Percentiles rank a stretch among this genome's conserved stretches.
Conservation (phyloP, 2,329 filamentous ascomycete genomes). For the Phoma herbarum region DNA sequence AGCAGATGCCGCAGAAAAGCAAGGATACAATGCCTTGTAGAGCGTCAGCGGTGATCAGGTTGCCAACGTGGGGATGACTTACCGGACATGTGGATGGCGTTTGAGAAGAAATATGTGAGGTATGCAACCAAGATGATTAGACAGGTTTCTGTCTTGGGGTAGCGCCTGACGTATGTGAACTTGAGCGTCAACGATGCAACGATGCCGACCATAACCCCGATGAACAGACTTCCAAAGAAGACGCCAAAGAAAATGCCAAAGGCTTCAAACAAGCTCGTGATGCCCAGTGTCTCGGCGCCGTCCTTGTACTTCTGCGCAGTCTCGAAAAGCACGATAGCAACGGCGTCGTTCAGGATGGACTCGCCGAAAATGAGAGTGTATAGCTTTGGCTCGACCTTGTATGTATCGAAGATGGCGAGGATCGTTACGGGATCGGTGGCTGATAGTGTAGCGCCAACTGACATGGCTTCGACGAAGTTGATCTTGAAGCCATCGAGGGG, state of each 20-base stretch:
- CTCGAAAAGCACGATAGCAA: conserved; percentile 98
- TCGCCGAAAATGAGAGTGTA: conserved; percentile 99
- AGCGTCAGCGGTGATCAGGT: conserved; percentile 20
- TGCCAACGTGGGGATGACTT: conserved; percentile 48
- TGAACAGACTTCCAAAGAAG: conserved; percentile 92
- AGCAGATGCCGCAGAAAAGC: conserved; percentile 95
- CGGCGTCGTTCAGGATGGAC: conserved; percentile 96
- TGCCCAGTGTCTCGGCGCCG: conserved; percentile 72
- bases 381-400: conserved; percentile 98
- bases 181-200: conserved; percentile 88
- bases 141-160: conserved; percentile 97
- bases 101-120: conserved; percentile 96
- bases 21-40: conserved; percentile 89
- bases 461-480: conserved; percentile 94
- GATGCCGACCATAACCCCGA: conserved; percentile 88
- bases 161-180: conserved; percentile 90
- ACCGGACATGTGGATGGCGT: conserved; percentile 96
- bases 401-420: conserved; percentile 97
- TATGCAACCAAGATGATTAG: conserved; percentile 94
- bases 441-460: conserved; percentile 93
- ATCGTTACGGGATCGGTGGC: conserved; percentile 98
- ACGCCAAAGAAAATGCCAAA: conserved; percentile 94
- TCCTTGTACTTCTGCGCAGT: conserved; percentile 92
- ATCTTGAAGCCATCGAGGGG: conserved; percentile 86
- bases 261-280: conserved; percentile 87